These are phyloP conservation scores for Fusarium nanum DNA, from an alignment of 2,329 filamentous ascomycete species.

Conservation along the genomic window DNA sequence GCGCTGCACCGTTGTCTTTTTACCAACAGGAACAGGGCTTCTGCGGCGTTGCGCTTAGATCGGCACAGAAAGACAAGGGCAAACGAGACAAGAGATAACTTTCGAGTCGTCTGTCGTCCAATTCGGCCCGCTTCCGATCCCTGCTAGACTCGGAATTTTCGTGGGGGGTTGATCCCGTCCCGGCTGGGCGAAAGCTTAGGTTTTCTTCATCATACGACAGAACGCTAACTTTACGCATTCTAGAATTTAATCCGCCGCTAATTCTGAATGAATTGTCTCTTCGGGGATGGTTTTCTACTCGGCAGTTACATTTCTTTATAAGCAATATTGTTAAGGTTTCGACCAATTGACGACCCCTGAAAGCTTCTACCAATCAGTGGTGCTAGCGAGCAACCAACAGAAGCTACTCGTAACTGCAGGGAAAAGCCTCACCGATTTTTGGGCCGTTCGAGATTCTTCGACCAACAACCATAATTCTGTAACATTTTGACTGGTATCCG, in stretches of 20 bases:
- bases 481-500: neutral
- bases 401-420: conserved; percentile 16
- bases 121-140: conserved; percentile 18
- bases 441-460: neutral
- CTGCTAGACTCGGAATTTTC: conserved; percentile 2
- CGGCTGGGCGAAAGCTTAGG: conserved; percentile 37
- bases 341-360: neutral
- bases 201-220: conserved; percentile 19
- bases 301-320: neutral
- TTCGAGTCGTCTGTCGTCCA: neutral
- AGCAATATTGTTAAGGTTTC: neutral
- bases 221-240: neutral
- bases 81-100: neutral
- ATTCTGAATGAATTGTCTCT: neutral
- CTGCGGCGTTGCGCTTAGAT: conserved; percentile 3
- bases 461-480: neutral
- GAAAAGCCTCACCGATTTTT: conserved; percentile 8
- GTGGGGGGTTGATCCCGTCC: conserved; percentile 10
- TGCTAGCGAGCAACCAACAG: neutral
- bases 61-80: conserved; percentile 1
- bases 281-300: neutral
- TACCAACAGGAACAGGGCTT: neutral
- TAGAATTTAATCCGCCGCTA: neutral
- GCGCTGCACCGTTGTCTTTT: neutral
- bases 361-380: neutral